These are phyloP conservation scores for Capronia coronata DNA, from an alignment of 2,329 filamentous ascomycete genomes.

Conservation along the genomic window DNA sequence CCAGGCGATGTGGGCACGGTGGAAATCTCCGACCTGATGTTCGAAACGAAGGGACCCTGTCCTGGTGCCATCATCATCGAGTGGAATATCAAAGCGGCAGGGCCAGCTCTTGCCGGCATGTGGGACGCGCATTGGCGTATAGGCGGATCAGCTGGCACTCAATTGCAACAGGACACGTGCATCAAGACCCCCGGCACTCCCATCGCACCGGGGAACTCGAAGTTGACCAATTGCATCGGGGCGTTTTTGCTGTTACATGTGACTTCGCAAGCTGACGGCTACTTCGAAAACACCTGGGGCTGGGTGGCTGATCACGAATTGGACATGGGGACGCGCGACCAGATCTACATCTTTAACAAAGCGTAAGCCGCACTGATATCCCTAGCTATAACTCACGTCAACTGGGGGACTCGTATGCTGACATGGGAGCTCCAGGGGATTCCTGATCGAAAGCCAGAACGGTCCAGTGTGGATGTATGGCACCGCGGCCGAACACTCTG, in stretches of 20 bases:
- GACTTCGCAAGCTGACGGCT: constrained; percentile 47
- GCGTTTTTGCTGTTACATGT: constrained; percentile 55
- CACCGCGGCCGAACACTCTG: constrained; percentile 59
- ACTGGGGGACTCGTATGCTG: constrained; percentile 1
- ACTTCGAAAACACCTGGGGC: constrained; percentile 34
- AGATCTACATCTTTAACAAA: constrained; percentile 60
- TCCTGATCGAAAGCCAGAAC: constrained; percentile 35
- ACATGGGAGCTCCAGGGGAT: constrained; percentile 33
- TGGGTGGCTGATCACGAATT: constrained; percentile 35
- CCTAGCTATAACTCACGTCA: no score
- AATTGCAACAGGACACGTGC: constrained; percentile 32
- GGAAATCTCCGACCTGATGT: constrained; percentile 36
- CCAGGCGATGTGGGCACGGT: constrained; percentile 32
- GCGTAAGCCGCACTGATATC: no score
- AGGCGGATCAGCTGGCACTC: constrained; percentile 35
- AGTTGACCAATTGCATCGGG: constrained; percentile 30
- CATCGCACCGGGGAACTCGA: constrained; percentile 28
- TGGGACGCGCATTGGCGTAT: constrained; percentile 37
- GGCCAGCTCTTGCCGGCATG: constrained; percentile 30
- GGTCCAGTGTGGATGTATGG: constrained; percentile 55
- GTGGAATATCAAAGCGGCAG: constrained; percentile 33
- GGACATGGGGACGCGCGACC: constrained; percentile 34
- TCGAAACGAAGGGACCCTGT: constrained; percentile 33
- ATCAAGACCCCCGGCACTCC: constrained; percentile 31
- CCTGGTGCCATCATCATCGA: constrained; percentile 36